Conservation (phyloP, 1,284 basidiomycete species). For the Ceratobasidium sp. region DNA sequence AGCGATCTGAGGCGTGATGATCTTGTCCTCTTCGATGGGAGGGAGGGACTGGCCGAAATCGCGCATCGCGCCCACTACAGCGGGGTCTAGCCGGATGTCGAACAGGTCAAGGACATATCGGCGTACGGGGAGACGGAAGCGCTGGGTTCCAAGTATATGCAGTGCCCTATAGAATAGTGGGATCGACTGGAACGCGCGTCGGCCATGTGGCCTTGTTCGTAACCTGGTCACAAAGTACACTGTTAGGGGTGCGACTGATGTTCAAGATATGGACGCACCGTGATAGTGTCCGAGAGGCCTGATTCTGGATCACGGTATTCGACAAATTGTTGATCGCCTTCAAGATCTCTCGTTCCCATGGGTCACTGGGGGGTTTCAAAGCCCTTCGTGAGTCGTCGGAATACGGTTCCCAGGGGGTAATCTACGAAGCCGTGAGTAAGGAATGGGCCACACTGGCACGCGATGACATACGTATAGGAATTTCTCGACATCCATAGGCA, state of each 20-base stretch:
- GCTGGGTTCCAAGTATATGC: constrained; percentile 85
- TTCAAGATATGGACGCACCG: constrained; percentile 62
- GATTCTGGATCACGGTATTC: constrained; percentile 95
- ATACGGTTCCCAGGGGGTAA: constrained; percentile 78
- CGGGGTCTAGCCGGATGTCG: constrained; percentile 76
- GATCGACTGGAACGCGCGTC: constrained; percentile 75
- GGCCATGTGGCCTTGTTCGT: constrained; percentile 81
- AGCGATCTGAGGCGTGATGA: constrained; percentile 24
- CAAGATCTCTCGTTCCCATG: constrained; percentile 86
- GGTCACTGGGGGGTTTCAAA: constrained; percentile 66
- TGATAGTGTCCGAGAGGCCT: constrained; percentile 86
- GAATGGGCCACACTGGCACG: not conserved
- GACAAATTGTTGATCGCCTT: constrained; percentile 92
- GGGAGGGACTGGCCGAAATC: constrained; percentile 31
- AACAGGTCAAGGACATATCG: constrained; percentile 94
- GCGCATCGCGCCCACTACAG: constrained; percentile 63
- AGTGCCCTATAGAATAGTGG: constrained; percentile 85
- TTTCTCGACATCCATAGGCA: constrained; percentile 83
- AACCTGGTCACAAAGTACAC: constrained; percentile 1
- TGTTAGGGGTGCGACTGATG: not conserved
- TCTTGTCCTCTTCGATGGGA: constrained; percentile 24
- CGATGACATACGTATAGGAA: constrained; percentile 70
- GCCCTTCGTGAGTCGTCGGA: constrained; percentile 55
- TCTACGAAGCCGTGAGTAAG: constrained; percentile 57
- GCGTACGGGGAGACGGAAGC: constrained; percentile 89